Conservation (phyloP, 2,329 filamentous ascomycete species). For the Aureobasidium sp. region DNA sequence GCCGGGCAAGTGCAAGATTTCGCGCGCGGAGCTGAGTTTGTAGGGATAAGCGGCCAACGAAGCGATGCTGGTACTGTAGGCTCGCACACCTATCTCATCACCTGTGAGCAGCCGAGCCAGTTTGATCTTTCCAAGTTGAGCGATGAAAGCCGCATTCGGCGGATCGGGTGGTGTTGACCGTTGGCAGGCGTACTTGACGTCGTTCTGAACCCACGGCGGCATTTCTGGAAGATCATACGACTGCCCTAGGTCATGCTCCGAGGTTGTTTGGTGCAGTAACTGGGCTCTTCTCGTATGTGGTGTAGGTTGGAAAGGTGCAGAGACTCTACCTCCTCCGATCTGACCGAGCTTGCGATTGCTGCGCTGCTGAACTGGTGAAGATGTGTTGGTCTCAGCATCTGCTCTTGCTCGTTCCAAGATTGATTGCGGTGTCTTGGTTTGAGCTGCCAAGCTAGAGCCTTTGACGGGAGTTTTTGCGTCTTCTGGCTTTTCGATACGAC, state of each 20-base stretch:
- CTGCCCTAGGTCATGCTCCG: conserved; percentile 57
- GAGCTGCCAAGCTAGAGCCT: background rate
- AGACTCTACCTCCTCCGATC: conserved; percentile 25
- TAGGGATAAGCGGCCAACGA: conserved; percentile 72
- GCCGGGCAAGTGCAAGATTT: conserved; percentile 54
- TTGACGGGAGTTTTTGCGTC: conserved; percentile 12
- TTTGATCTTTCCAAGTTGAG: conserved; percentile 64
- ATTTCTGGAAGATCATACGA: conserved; percentile 49
- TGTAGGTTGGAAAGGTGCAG: conserved; percentile 17
- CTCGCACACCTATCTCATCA: conserved; percentile 71
- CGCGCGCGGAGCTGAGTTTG: conserved; percentile 36
- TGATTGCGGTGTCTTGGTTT: conserved; percentile 12
- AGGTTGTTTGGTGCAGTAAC: conserved; percentile 63
- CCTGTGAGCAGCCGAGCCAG: conserved; percentile 59
- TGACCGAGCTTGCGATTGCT: background rate
- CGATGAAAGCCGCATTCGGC: conserved; percentile 68
- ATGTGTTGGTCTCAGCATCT: conserved; percentile 18
- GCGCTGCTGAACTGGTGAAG: background rate
- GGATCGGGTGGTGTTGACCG: conserved; percentile 60
- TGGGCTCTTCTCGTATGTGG: conserved; percentile 24
- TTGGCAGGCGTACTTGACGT: conserved; percentile 68
- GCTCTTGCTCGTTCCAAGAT: conserved; percentile 47
- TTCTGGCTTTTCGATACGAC: conserved; percentile 31
- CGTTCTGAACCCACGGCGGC: conserved; percentile 59
- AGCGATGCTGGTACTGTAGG: conserved; percentile 83